Base-by-base conservation (phyloP, 495 filamentous ascomycete genomes). In the Platismatia glauca region DNA sequence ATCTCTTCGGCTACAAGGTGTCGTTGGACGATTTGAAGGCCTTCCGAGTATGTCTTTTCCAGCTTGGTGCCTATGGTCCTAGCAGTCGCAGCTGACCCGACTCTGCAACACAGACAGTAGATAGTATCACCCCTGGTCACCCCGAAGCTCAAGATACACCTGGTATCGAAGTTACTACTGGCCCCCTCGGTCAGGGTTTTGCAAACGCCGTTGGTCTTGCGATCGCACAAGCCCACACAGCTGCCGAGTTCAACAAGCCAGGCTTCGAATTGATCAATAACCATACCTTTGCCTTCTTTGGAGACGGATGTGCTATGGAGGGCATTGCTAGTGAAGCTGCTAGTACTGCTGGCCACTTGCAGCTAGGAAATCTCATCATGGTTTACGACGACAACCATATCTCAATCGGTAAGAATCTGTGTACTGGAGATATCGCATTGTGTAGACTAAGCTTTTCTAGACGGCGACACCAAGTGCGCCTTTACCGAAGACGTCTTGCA, bases 311-410 rank as follows among this genome's bases (percentile, higher is more conserved):
- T 77, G 85, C 93, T 76, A 95, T 95, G 92, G 94, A 99, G 81
- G 94, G 94, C 81, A 84, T 99, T 82, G 88, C 95, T 65, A 82
- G 82, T 73, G 94, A 99, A 79, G 95, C 94, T 65, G 91, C 85
- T 67, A 95, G 90, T 56, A 82, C 87, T 71, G 94, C 94, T 67
- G 94, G 94, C 74, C 94, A 99, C 78, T 80, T 97, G 76, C 90
- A 97, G 81, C 82, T 99, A 43, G 95, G 94, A 65, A 99, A 97
- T 83, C 79, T 99, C 65, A 97, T 99, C 73, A 84, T 83, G 73
- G 82, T 99, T 76, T 99, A 94, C 75, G 94, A 99, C 72, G 94
- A 99, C 81, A 99, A 99, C 82, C 88, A 94, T 72, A 98, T 98
- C 74, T 95, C 90, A 71, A 90, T 90, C 68, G 85, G 87, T 89